Base-by-base conservation (phyloP, 2,329 filamentous ascomycete genomes). In the Penicillium sumatraense region DNA sequence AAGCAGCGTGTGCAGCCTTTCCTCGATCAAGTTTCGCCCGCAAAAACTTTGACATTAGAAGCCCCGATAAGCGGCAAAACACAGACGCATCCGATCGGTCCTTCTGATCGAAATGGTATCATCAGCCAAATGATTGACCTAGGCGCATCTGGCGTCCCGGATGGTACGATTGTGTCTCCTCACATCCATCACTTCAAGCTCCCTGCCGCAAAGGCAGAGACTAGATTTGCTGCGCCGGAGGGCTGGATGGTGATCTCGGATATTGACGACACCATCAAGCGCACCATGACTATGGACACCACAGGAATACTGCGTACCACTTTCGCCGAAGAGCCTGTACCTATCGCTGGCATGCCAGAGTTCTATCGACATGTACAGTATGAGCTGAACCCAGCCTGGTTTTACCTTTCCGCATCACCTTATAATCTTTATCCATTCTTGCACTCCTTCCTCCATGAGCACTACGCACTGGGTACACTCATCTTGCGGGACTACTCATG, bases 381-480 rank as follows among this genome's bases (percentile, higher is more conserved):
- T 13, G 72, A 77, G 36, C 76, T 86, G 8, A 80, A 82, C 8
- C 88, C 91, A 1, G 84, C 91, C 0, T 96, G 90, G 83, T 96
- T 96, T 79, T 98, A 98, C 74, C 83, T 98, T 44, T 96, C 91
- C 0, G 93, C 93, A 0, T 96, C 92, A 0, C 93, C 93, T 0
- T 97, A 97, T 79, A 96, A 96, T 65, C 83, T 98, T 9, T 97
- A 97, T 69, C 89, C 90, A 0, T 95, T 97, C 74, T 82, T 98
- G 21, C 87, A 83, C 53, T 73, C 81, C 1, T 98, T 98, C 75
- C 81, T 91, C 31, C 77, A 87, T 51, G 71, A 80, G 1, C 77
- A 89, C 73, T 98, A 88, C 69, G 90, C 89, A 0, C 83, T 82
- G 2, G 93, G 93, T 10, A 91, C 91, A 21, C 82, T 97, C 59